phyloP scores from a whole-genome alignment of 2,329 filamentous ascomycete genomes.

The Hirsutella thompsonii region DNA sequence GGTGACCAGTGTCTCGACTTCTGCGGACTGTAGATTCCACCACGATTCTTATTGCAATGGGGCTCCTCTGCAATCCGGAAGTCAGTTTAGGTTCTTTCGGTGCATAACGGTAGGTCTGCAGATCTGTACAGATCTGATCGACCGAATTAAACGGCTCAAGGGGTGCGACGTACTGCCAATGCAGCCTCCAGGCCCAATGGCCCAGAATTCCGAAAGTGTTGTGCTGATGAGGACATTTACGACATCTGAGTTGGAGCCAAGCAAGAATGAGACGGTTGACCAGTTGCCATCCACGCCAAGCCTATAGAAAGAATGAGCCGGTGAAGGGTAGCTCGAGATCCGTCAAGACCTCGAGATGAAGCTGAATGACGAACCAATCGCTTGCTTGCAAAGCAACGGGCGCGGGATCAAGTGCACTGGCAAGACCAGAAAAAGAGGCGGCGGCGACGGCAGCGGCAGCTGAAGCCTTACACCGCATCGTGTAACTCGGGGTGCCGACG shows the following conservation, averaged over 20 bases:
- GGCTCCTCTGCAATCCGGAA: slow-evolving; percentile 24
- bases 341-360: not conserved
- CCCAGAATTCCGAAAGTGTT: slow-evolving; percentile 58
- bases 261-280: slow-evolving; percentile 50
- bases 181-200: slow-evolving; percentile 47
- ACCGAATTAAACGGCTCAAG: too few relatives aligned
- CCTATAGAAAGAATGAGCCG: slow-evolving; percentile 22
- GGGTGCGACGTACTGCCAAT: slow-evolving; percentile 25
- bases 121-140: too few relatives aligned
- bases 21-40: slow-evolving; percentile 41
- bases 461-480: slow-evolving; percentile 5
- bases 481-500: not conserved
- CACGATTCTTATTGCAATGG: slow-evolving; percentile 42
- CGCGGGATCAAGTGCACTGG: slow-evolving; percentile 5
- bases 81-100: slow-evolving; percentile 6
- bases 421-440: slow-evolving; percentile 3
- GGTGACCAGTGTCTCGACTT: slow-evolving; percentile 44
- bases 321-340: not conserved
- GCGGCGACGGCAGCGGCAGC: slow-evolving; percentile 3
- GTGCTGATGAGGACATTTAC: slow-evolving; percentile 45
- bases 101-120: too few relatives aligned
- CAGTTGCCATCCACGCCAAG: slow-evolving; percentile 56
- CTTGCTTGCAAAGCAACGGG: slow-evolving; percentile 10
- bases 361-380: slow-evolving; percentile 8
- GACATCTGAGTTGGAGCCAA: slow-evolving; percentile 26